These are phyloP conservation scores for Microsporum audouinii DNA, from an alignment of 2,329 filamentous ascomycete species.

Conservation along the genomic window DNA sequence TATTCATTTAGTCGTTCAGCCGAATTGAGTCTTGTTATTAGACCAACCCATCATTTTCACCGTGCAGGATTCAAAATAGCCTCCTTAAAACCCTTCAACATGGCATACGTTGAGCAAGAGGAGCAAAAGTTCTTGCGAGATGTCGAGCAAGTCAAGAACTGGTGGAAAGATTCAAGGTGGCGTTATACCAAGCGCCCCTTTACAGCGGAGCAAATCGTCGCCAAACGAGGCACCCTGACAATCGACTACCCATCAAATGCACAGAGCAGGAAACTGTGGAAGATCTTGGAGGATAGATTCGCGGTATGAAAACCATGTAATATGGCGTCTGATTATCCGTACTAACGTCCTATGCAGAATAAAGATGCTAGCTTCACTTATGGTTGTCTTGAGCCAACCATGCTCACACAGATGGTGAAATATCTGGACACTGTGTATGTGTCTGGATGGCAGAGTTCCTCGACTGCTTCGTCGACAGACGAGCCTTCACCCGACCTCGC, in stretches of 20 bases:
- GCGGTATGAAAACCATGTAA: constrained; percentile 43
- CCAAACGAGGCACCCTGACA: constrained; percentile 82
- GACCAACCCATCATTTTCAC: constrained; percentile 11
- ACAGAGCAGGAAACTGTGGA: constrained; percentile 90
- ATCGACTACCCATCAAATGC: constrained; percentile 84
- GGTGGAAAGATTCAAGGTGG: constrained; percentile 92
- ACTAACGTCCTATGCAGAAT: constrained; percentile 41
- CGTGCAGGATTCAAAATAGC: neutral
- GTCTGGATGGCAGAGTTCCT: constrained; percentile 97
- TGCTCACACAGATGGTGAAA: constrained; percentile 99
- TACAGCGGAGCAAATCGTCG: constrained; percentile 92
- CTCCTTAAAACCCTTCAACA: constrained; percentile 15
- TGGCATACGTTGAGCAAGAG: constrained; percentile 49
- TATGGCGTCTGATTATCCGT: neutral
- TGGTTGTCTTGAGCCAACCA: constrained; percentile 92
- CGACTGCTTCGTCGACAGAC: constrained; percentile 85
- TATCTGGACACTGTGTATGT: constrained; percentile 98
- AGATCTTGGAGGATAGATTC: constrained; percentile 75
- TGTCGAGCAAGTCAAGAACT: constrained; percentile 77
- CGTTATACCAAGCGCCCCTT: constrained; percentile 83
- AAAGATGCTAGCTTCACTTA: constrained; percentile 87
- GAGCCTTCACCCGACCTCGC: constrained; percentile 96
- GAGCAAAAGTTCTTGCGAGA: constrained; percentile 68
- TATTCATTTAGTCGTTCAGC: constrained; percentile 6
- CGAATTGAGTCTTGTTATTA: constrained; percentile 9